These are phyloP conservation scores for Laguncularia racemosa DNA, from an alignment of 345 rosid species.

Conservation along the genomic window DNA sequence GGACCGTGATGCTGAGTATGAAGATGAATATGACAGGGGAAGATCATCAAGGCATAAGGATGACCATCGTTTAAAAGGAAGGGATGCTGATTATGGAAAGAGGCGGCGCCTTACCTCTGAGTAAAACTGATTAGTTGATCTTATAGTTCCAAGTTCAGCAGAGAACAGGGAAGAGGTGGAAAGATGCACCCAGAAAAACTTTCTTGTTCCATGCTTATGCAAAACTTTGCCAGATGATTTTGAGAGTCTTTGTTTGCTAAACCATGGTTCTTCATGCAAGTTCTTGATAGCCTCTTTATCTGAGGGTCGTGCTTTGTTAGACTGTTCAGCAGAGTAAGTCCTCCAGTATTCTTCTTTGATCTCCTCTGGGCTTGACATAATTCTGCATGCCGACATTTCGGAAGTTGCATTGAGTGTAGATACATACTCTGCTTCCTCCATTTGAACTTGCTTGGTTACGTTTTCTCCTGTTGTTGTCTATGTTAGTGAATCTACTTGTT, in stretches of 20 bases:
- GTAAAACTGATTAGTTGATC: slow-evolving; percentile 9
- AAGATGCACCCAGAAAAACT: slow-evolving; percentile 4
- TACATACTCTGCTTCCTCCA: too few relatives aligned
- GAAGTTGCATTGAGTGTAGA: background rate
- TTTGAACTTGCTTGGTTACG: too few relatives aligned
- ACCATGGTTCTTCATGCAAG: slow-evolving; percentile 12
- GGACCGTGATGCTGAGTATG: slow-evolving; percentile 54
- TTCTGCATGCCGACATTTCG: background rate
- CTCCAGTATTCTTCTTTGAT: background rate
- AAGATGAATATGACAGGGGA: slow-evolving; percentile 61
- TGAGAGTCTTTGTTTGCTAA: slow-evolving; percentile 11
- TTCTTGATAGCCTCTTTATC: slow-evolving; percentile 13
- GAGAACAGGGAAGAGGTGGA: background rate
- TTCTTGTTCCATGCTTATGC: slow-evolving; percentile 6
- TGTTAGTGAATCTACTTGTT: too few relatives aligned
- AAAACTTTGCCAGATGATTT: slow-evolving; percentile 9
- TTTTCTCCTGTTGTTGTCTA: too few relatives aligned
- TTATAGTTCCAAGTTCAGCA: background rate
- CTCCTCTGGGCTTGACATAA: too few relatives aligned
- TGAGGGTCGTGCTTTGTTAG: slow-evolving; percentile 9
- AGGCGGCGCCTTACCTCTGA: slow-evolving; percentile 64
- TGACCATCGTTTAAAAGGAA: slow-evolving; percentile 59
- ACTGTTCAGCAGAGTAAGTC: slow-evolving; percentile 20
- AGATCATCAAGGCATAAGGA: slow-evolving; percentile 62
- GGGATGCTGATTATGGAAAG: slow-evolving; percentile 78